A percentile compares a stretch with the other conserved stretches of the same genome.
phyloP scores from a whole-genome alignment of 345 rosid genomes.

The Salix suchowensis region DNA sequence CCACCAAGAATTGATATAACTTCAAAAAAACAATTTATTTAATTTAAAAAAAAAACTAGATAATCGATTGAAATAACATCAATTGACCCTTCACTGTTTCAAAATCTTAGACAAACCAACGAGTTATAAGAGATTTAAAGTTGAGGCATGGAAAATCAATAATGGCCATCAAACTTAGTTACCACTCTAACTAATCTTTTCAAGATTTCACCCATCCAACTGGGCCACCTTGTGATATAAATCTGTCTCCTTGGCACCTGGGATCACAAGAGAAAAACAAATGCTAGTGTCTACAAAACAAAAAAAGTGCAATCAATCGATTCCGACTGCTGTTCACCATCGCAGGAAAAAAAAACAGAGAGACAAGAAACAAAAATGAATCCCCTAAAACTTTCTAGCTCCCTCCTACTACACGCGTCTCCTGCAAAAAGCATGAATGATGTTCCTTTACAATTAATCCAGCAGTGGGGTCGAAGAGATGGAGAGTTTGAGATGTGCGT shows the following conservation, averaged over 20 bases:
- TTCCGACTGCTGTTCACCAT: not conserved
- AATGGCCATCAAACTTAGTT: not conserved
- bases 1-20: too few relatives aligned
- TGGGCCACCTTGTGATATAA: conserved; percentile 4
- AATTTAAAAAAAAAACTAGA: too few relatives aligned
- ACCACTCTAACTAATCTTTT: not conserved
- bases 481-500: not conserved
- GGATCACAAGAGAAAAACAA: not conserved
- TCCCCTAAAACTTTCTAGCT: not conserved
- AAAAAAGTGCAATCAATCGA: not conserved
- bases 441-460: not conserved
- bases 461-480: not conserved
- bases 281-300: not conserved
- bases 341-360: not conserved
- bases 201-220: not conserved
- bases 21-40: too few relatives aligned
- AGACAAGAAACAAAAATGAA: not conserved
- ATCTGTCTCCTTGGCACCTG: not conserved
- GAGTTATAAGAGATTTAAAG: not conserved
- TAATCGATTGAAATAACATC: too few relatives aligned
- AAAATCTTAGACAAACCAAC: too few relatives aligned
- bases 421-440: not conserved
- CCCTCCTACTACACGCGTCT: not conserved
- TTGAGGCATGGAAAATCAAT: not conserved
- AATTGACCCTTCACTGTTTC: too few relatives aligned